These are phyloP conservation scores for Diatrype stigma DNA, from an alignment of 2,329 filamentous ascomycete genomes.

Conservation along the genomic window DNA sequence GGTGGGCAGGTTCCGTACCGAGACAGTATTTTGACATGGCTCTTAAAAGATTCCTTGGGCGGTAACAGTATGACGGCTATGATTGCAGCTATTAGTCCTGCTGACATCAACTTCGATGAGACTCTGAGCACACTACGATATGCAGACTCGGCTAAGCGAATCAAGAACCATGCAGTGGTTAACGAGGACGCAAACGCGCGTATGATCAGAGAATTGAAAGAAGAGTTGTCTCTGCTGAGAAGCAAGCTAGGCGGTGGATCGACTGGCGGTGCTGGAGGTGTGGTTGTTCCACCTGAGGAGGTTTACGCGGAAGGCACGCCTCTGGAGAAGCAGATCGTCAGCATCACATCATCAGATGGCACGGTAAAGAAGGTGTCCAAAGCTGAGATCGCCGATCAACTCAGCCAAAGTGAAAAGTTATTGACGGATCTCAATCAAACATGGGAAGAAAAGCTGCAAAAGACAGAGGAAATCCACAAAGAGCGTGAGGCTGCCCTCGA, in stretches of 20 bases:
- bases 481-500: constrained; percentile 92
- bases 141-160: constrained; percentile 94
- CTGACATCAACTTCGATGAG: constrained; percentile 98
- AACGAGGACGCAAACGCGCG: constrained; percentile 98
- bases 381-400: constrained; percentile 93
- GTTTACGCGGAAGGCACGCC: constrained; percentile 91
- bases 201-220: constrained; percentile 97
- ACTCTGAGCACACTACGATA: constrained; percentile 94
- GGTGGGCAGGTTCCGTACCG: constrained; percentile 84
- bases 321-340: constrained; percentile 92
- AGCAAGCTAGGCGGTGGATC: constrained; percentile 71
- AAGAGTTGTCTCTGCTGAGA: constrained; percentile 81
- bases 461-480: constrained; percentile 96
- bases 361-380: constrained; percentile 93
- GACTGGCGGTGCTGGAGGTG: constrained; percentile 40
- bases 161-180: constrained; percentile 99
- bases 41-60: constrained; percentile 92
- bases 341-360: constrained; percentile 82
- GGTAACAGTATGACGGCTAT: constrained; percentile 99
- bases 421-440: constrained; percentile 96
- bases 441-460: constrained; percentile 93
- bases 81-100: constrained; percentile 98
- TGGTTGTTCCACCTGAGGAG: constrained; percentile 61
- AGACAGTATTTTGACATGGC: constrained; percentile 94
- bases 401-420: constrained; percentile 94